Evolutionary conservation across 2,329 filamentous ascomycete genomes (phyloP).

Genomic region (Endoconidiophora polonica): DNA sequence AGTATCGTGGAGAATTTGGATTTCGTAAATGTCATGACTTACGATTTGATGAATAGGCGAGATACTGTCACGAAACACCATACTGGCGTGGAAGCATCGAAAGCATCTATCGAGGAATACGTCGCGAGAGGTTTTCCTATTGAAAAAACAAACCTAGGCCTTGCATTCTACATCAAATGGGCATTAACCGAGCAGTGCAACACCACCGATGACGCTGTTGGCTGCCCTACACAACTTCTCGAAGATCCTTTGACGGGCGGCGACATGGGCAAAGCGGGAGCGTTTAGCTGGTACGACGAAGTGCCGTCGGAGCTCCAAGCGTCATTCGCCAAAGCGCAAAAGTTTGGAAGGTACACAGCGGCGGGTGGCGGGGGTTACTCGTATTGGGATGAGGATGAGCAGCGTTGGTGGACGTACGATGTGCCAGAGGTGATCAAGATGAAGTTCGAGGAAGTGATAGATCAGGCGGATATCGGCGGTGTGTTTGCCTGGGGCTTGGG

Average conservation of each 20-base stretch:
- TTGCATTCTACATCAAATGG: slow-evolving; percentile 53
- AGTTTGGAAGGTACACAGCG: slow-evolving; percentile 38
- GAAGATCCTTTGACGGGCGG: slow-evolving; percentile 41
- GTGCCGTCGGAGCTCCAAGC: slow-evolving; percentile 33
- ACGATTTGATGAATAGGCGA: slow-evolving; percentile 55
- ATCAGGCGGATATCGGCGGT: slow-evolving; percentile 41
- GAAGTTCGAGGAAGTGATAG: slow-evolving; percentile 46
- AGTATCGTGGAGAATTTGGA: slow-evolving; percentile 43
- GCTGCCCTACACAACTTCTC: slow-evolving; percentile 37
- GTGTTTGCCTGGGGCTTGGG: slow-evolving; percentile 63
- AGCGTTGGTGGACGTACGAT: slow-evolving; percentile 62
- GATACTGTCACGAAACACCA: slow-evolving; percentile 48
- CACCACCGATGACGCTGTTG: slow-evolving; percentile 23
- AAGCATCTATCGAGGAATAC: slow-evolving; percentile 41
- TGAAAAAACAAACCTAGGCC: slow-evolving; percentile 41
- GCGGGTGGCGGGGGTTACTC: slow-evolving; percentile 42
- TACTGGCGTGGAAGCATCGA: slow-evolving; percentile 40
- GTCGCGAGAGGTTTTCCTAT: slow-evolving; percentile 34
- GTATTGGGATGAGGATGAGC: slow-evolving; percentile 43
- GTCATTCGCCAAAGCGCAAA: slow-evolving; percentile 41
- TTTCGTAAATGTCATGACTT: slow-evolving; percentile 53
- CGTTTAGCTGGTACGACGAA: slow-evolving; percentile 43
- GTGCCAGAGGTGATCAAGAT: slow-evolving; percentile 39
- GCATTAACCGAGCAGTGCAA: slow-evolving; percentile 34
- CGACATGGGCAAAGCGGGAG: slow-evolving; percentile 40